phyloP scores from a whole-genome alignment of 2,329 filamentous ascomycete species.

The Cladosporium velox region DNA sequence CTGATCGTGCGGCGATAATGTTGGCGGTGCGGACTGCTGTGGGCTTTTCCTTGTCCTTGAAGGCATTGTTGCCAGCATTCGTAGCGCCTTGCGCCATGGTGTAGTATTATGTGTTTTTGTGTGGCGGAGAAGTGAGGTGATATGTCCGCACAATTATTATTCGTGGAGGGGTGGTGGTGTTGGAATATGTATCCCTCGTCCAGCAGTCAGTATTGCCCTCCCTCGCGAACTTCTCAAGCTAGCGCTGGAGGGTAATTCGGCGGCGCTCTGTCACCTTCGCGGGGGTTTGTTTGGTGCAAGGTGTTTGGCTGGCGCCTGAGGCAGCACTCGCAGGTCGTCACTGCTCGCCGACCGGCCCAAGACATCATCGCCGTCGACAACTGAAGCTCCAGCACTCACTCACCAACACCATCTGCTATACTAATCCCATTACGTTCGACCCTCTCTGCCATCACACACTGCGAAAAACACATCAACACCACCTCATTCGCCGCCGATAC shows the following conservation, averaged over 20 bases:
- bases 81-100: conserved; percentile 45
- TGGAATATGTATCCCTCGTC: background rate
- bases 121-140: conserved; percentile 6
- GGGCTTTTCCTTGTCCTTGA: conserved; percentile 96
- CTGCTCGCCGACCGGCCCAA: background rate
- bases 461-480: background rate
- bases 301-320: background rate
- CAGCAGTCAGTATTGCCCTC: background rate
- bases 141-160: background rate
- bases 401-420: background rate
- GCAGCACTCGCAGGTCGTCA: background rate
- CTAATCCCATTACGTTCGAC: background rate
- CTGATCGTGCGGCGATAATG: conserved; percentile 95
- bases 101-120: conserved; percentile 5
- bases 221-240: conserved; percentile 8
- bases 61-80: conserved; percentile 63
- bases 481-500: background rate
- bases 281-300: background rate
- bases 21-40: conserved; percentile 94
- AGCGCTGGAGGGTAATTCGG: background rate
- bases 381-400: background rate
- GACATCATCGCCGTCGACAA: background rate
- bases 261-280: background rate
- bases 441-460: background rate
- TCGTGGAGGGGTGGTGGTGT: background rate